phyloP scores from a whole-genome alignment of 768 basidiomycete genomes.

The Steccherinum ochraceum region DNA sequence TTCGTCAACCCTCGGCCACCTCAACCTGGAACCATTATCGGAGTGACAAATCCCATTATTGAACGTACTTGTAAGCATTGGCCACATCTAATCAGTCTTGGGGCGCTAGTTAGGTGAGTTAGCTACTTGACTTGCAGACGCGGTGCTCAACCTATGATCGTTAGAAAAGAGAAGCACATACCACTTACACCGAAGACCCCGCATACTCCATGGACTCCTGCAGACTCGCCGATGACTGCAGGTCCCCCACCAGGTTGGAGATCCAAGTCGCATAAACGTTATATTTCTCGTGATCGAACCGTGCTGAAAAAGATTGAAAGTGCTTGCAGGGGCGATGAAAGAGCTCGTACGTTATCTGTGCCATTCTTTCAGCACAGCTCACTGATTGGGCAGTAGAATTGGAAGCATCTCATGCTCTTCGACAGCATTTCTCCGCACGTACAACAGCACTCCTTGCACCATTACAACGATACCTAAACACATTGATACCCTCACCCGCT shows the following conservation, averaged over 20 bases:
- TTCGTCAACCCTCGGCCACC: conserved; percentile 83
- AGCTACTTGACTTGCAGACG: background rate
- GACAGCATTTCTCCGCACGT: conserved; percentile 78
- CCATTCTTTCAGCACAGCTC: conserved; percentile 2
- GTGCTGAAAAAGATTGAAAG: conserved; percentile 70
- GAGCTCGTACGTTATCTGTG: conserved; percentile 39
- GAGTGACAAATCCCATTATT: conserved; percentile 88
- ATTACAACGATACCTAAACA: conserved; percentile 85
- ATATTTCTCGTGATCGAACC: conserved; percentile 77
- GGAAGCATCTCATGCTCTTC: conserved; percentile 57
- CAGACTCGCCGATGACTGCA: background rate
- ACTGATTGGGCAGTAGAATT: conserved; percentile 35
- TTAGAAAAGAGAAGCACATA: background rate
- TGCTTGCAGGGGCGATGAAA: conserved; percentile 42
- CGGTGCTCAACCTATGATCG: background rate
- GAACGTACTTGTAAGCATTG: conserved; percentile 75
- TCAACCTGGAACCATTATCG: conserved; percentile 66
- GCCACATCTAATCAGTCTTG: conserved; percentile 78
- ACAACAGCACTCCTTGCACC: conserved; percentile 86
- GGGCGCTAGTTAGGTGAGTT: conserved; percentile 23
- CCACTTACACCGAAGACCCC: background rate
- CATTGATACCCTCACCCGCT: conserved; percentile 69
- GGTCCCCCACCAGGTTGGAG: conserved; percentile 72
- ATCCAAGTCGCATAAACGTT: conserved; percentile 71
- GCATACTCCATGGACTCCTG: background rate